A percentile compares a stretch with the other conserved stretches of the same genome.
phyloP scores from a whole-genome alignment of 257 asterid species.

The Solanum chilense region DNA sequence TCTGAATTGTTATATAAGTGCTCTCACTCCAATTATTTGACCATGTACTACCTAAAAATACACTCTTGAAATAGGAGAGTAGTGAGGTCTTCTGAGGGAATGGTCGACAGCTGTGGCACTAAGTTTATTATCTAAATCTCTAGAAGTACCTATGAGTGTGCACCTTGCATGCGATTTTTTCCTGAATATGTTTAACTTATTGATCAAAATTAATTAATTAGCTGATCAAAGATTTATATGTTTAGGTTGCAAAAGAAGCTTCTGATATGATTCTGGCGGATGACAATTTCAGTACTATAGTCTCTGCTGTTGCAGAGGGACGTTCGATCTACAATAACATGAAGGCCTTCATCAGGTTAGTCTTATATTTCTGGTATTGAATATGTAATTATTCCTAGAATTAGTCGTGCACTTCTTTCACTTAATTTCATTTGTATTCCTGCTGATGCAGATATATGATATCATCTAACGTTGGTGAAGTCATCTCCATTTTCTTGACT shows the following conservation, averaged over 20 bases:
- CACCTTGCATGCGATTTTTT: neutral
- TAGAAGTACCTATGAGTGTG: neutral
- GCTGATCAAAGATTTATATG: neutral
- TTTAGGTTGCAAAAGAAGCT: conserved; percentile 84
- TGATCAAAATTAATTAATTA: neutral
- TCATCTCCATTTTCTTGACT: conserved; percentile 72
- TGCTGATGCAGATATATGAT: conserved; percentile 68
- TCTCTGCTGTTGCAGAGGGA: conserved; percentile 78
- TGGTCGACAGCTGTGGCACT: neutral
- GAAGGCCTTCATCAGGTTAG: conserved; percentile 88
- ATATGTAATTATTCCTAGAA: neutral
- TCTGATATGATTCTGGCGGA: conserved; percentile 90
- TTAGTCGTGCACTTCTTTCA: neutral
- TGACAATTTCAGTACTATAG: conserved; percentile 89
- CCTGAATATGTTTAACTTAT: neutral
- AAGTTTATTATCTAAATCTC: neutral
- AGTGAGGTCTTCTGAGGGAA: neutral
- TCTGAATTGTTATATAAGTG: neutral
- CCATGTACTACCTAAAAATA: neutral
- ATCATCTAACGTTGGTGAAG: conserved; percentile 88
- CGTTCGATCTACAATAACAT: conserved; percentile 86
- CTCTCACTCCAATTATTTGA: neutral
- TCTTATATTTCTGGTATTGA: neutral
- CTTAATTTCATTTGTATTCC: neutral
- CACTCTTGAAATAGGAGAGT: neutral